Percentiles rank a stretch among this genome's conserved stretches.
These are phyloP conservation scores for Trapa incisa DNA, from an alignment of 345 rosid species.

Conservation along the genomic window DNA sequence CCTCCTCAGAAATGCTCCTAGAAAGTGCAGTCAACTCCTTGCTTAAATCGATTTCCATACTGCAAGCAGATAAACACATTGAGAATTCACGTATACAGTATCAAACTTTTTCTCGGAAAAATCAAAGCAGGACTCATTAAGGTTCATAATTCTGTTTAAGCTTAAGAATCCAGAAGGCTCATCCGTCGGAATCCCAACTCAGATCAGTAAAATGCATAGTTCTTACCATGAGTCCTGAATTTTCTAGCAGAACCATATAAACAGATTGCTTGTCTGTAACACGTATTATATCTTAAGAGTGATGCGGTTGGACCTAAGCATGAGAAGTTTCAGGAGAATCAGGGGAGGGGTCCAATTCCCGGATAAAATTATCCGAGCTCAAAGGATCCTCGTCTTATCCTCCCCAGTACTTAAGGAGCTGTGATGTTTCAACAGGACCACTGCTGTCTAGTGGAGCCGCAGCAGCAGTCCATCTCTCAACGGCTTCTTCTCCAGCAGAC, in stretches of 20 bases:
- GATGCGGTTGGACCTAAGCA: neutral
- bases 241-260: too few species aligned
- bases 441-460: slow-evolving; percentile 79
- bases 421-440: slow-evolving; percentile 63
- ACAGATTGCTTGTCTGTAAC: too few species aligned
- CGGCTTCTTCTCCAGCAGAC: slow-evolving; percentile 59
- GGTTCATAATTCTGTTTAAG: slow-evolving; percentile 75
- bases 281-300: neutral
- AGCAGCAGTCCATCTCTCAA: slow-evolving; percentile 69
- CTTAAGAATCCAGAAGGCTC: slow-evolving; percentile 73
- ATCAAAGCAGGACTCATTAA: slow-evolving; percentile 13
- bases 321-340: neutral
- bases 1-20: slow-evolving; percentile 16
- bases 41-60: slow-evolving; percentile 80
- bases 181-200: slow-evolving; percentile 24
- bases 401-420: slow-evolving; percentile 82
- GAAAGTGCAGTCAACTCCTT: slow-evolving; percentile 49
- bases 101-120: neutral
- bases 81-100: neutral
- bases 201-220: neutral
- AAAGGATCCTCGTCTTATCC: slow-evolving; percentile 78
- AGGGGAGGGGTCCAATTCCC: slow-evolving; percentile 19
- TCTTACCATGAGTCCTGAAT: neutral
- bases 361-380: slow-evolving; percentile 64
- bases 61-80: slow-evolving; percentile 12